Base-by-base conservation (phyloP, 345 rosid species). In the Brassica napus region DNA sequence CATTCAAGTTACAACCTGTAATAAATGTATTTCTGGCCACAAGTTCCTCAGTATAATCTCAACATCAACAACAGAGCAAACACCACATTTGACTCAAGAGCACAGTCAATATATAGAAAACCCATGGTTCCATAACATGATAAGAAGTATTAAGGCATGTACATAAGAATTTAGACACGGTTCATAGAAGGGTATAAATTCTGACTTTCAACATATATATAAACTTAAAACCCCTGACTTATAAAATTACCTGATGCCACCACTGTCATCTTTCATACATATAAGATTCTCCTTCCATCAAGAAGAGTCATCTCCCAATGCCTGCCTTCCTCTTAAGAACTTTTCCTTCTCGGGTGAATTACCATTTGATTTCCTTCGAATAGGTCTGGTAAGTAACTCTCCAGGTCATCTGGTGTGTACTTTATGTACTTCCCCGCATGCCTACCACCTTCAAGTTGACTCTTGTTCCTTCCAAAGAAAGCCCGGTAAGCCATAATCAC, bases 401-500 rank as follows among this genome's bases (percentile, higher is more conserved):
- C 99, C 68, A 95, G 82, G 74, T 95, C 99, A 15, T 95, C 99
- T 16, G 98, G 92, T 23, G 93, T 82, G 84, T 91, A 95, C 87
- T 95, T 95, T 31, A 93, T 91, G 83, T 95, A 95, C 79, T 93
- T 95, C 49, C 96, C 98, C 30, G 93, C 83, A 86, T 91, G 87
- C 84, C 89, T 90, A 78, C 96, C 93, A 47, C 90, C 81, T 83
- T 95, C 97, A 14, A 93, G 86, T 74, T 90, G 98, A 83, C 86
- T 73, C 71, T 89, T 87, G 79, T 89, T 93, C 90, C 98, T 87
- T 58, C 97, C 99, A 70, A 83, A 63, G 84, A 95, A 95, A 55
- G 97, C 87, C 23, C 99, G 92, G 39, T 95, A 95, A 23, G 98
- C 99, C 6, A 96, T 94, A 75, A 93, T 71, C 75, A 93, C 96